These are phyloP conservation scores for Phytophthora pistaciae DNA, from an alignment of 352 stramenopile genomes.

Conservation along the genomic window DNA sequence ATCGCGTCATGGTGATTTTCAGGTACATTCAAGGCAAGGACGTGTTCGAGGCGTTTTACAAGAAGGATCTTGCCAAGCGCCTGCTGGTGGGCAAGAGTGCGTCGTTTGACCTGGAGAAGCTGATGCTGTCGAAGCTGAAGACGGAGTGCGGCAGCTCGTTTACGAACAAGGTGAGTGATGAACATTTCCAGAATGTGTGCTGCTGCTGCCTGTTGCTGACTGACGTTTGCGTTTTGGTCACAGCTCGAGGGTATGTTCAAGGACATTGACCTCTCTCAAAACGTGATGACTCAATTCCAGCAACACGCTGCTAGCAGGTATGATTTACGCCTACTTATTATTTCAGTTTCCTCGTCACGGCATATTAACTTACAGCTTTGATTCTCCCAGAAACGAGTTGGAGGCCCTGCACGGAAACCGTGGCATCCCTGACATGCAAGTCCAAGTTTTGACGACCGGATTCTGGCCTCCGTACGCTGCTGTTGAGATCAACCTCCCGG, in stretches of 20 bases:
- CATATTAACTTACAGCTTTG: neutral
- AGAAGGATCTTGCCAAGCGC: slow-evolving; percentile 97
- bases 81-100: slow-evolving; percentile 93
- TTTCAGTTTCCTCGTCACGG: neutral
- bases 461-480: slow-evolving; percentile 97
- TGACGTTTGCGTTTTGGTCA: slow-evolving; percentile 16
- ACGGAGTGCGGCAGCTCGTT: slow-evolving; percentile 98
- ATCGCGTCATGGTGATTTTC: slow-evolving; percentile 97
- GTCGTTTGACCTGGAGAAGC: slow-evolving; percentile 96
- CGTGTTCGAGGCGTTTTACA: slow-evolving; percentile 99
- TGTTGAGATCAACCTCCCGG: slow-evolving; percentile 85
- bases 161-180: slow-evolving; percentile 92
- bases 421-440: slow-evolving; percentile 92
- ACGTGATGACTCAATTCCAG: slow-evolving; percentile 95
- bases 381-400: slow-evolving; percentile 50
- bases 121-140: slow-evolving; percentile 98
- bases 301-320: slow-evolving; percentile 83
- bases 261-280: slow-evolving; percentile 97
- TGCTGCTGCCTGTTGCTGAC: neutral
- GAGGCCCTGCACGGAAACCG: slow-evolving; percentile 47
- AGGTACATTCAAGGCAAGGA: slow-evolving; percentile 97
- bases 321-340: neutral
- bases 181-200: neutral
- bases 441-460: slow-evolving; percentile 97
- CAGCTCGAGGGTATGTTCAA: slow-evolving; percentile 99